Evolutionary conservation across 2,329 filamentous ascomycete species (phyloP).

Genomic region (Calonectria montana): DNA sequence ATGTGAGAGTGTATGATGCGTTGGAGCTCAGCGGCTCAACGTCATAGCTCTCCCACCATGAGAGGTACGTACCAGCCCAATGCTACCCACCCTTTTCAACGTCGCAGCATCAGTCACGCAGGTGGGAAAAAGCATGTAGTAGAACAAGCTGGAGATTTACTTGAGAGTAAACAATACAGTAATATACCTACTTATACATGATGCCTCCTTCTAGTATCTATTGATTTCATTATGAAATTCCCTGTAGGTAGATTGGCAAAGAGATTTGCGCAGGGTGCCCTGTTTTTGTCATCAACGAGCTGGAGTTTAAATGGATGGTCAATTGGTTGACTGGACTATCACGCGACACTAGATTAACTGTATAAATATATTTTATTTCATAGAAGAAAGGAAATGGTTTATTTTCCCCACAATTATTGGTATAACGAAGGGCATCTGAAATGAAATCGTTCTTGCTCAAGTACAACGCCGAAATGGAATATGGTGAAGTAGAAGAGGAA

Average conservation of each 20-base stretch:
- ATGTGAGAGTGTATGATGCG: constrained; percentile 34
- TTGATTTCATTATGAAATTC: too few relatives aligned
- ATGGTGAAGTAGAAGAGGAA: neutral
- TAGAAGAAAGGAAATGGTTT: neutral
- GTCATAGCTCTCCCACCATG: constrained; percentile 32
- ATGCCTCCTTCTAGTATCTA: too few relatives aligned
- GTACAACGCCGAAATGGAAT: constrained; percentile 26
- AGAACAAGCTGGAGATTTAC: too few relatives aligned
- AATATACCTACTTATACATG: too few relatives aligned
- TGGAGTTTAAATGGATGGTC: neutral
- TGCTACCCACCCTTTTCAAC: neutral
- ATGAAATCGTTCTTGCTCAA: constrained; percentile 31
- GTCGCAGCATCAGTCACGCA: neutral
- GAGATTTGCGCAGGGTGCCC: too few relatives aligned
- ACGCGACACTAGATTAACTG: neutral
- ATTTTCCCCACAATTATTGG: constrained; percentile 18
- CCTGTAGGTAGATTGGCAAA: too few relatives aligned
- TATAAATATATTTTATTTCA: neutral
- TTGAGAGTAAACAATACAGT: too few relatives aligned
- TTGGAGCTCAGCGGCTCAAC: constrained; percentile 32
- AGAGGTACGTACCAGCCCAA: constrained; percentile 31
- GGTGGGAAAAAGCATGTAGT: too few relatives aligned
- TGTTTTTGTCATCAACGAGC: too few relatives aligned
- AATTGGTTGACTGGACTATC: neutral
- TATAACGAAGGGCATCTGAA: constrained; percentile 26